Evolutionary conservation across 495 filamentous ascomycete genomes (phyloP), one percentile per base, ranked within the genome.

Genomic region (Penicillium crystallinum): DNA sequence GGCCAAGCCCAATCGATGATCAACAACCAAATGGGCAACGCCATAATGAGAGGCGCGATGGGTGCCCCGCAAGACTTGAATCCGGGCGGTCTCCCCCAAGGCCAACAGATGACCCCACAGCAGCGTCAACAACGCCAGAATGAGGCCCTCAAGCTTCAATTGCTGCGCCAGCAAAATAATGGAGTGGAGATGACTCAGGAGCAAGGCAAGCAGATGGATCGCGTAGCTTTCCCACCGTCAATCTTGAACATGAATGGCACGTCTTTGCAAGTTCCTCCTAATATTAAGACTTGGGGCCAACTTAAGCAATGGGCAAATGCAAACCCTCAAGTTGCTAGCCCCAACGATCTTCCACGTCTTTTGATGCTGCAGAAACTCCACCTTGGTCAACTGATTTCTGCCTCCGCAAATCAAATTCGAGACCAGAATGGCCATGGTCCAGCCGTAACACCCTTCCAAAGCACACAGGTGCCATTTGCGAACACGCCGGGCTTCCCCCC

Each of bases 221-320:
- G 62, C 14, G 21, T 69, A 3, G 46, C 54, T 14, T 77, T 76
- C 44, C 75, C 75, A 3, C 66, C 61, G 2, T 57, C 61, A 4
- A 66, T 79, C 15, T 47, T 78, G 6, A 68, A 59, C 39, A 69
- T 56, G 44, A 49, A 54, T 37, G 49, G 48, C 25, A 66, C 62
- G 15, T 57, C 56, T 8, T 70, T 70, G 39, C 70, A 72, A 10
- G 64, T 84, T 0, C 84, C 87, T 2, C 77, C 77, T 14, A 67
- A 84, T 2, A 66, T 87, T 15, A 86, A 81, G 61, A 85, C 82
- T 49, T 95, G 89, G 89, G 77, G 75, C 23, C 81, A 87, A 43
- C 69, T 95, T 0, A 91, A 89, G 63, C 67, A 80, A 35, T 87
- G 78, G 75, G 69, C 81, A 1, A 43, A 54, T 1, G 61, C 73